Percentiles rank a stretch among this genome's conserved stretches.
Conservation (phyloP, 2,329 filamentous ascomycete species). For the Sporothrix dimorphospora region DNA sequence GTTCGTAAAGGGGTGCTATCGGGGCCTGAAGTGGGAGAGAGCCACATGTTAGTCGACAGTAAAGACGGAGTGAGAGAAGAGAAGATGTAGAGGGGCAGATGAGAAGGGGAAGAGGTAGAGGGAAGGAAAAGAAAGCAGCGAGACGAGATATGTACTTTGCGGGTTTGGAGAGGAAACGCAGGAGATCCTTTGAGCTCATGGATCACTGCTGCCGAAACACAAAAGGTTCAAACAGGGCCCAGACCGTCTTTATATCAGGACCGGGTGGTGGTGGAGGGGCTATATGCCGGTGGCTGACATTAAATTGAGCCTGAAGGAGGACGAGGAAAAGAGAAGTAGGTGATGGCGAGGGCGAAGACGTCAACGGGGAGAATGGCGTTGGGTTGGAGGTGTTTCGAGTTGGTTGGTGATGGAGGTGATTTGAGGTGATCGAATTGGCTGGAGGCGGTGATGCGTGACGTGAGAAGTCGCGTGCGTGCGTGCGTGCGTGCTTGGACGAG, state of each 20-base stretch:
- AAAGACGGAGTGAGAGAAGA: background rate
- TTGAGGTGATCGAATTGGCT: background rate
- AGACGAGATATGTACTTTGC: constrained; percentile 71
- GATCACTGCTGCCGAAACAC: constrained; percentile 51
- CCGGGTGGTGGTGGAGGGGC: background rate
- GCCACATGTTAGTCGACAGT: background rate
- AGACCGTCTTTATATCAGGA: constrained; percentile 20
- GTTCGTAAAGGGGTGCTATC: constrained; percentile 57
- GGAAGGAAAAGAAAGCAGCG: background rate
- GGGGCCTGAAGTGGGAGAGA: constrained; percentile 49
- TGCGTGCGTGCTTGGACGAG: constrained; percentile 11
- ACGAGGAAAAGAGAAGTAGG: background rate
- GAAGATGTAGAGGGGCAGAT: constrained; percentile 2
- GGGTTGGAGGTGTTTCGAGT: background rate
- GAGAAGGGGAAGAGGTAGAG: constrained; percentile 23
- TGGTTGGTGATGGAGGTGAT: background rate
- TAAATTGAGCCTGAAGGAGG: constrained; percentile 13
- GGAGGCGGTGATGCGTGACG: constrained; percentile 8
- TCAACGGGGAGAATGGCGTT: too few relatives aligned
- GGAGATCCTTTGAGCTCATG: constrained; percentile 90
- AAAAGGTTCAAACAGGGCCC: constrained; percentile 13
- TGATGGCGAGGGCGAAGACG: background rate
- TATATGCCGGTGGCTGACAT: constrained; percentile 24
- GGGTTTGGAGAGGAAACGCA: constrained; percentile 92
- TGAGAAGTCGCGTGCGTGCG: constrained; percentile 11